phyloP scores from a whole-genome alignment of 1,284 basidiomycete species.

The Cutaneotrichosporon spelunceum region DNA sequence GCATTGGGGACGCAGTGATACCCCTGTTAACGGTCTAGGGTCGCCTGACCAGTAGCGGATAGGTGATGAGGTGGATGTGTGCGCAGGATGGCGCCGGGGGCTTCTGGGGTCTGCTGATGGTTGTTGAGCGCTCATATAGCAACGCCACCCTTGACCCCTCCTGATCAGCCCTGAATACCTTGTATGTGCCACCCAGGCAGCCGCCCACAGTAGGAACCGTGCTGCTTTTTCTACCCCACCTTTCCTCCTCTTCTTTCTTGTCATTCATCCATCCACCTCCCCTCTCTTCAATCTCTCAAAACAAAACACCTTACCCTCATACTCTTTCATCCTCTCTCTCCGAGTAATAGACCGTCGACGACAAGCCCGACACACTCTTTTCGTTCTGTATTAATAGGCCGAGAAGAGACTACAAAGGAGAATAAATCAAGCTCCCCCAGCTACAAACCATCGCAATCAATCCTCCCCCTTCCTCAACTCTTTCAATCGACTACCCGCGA shows the following conservation, averaged over 20 bases:
- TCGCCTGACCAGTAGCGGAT: too few relatives aligned
- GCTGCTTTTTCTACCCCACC: slow-evolving; percentile 14
- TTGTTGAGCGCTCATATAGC: too few relatives aligned
- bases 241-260: slow-evolving; percentile 9
- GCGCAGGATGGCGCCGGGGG: too few relatives aligned
- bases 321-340: slow-evolving; percentile 12
- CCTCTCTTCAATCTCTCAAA: slow-evolving; percentile 4
- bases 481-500: slow-evolving; percentile 11
- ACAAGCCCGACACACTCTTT: slow-evolving; percentile 23
- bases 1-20: too few relatives aligned
- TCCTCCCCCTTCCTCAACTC: neutral
- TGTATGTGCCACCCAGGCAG: too few relatives aligned
- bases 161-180: neutral
- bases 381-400: slow-evolving; percentile 28
- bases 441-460: slow-evolving; percentile 5
- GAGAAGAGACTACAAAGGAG: slow-evolving; percentile 16
- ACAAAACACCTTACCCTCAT: neutral
- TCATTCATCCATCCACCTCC: neutral
- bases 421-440: neutral
- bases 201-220: neutral
- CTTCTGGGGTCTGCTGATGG: too few relatives aligned
- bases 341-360: slow-evolving; percentile 7
- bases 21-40: too few relatives aligned
- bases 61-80: too few relatives aligned
- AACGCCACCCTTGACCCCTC: too few relatives aligned